Evolutionary conservation across 768 basidiomycete genomes (phyloP), one percentile per base, ranked within the genome.

Genomic region (Calocybe gangraenosa): DNA sequence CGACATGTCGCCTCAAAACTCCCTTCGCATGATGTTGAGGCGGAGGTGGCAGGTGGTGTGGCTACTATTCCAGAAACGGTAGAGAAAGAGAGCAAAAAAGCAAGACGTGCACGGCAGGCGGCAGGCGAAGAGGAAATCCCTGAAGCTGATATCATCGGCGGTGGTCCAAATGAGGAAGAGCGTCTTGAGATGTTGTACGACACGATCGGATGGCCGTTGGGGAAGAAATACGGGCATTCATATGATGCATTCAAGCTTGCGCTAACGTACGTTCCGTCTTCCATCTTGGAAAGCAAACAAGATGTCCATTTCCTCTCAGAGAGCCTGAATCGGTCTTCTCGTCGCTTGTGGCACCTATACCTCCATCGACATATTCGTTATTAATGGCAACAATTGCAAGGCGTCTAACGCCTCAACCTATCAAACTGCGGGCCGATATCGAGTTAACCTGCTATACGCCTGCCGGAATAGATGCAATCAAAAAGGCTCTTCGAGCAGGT

Each of bases 211-310:
- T 99, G 95, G 94, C 95, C 94, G 2, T 73, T 98, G 25, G 89
- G 87, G 13, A 80, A 80, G 65, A 89, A 84, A 61, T 99, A 92
- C 54, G 93, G 94, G 1, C 94, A 98, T 64, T 79, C 94, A 0
- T 95, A 96, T 65, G 96, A 98, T 63, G 95, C 95, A 0, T 99
- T 98, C 76, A 98, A 98, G 65, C 76, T 96, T 36, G 83, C 91
- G n/a, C 71, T 98, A 44, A 88, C 88, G 95, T 95, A 58, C 49
- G 89, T 71, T 37, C 33, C 35, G 40, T 15, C 20, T 10, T 9
- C 3, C 19, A 22, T 14, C 6, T 18, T 35, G 13, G 14, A 28
- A 6, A 11, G 6, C 25, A 28, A 6, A 11, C 25, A 28, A 28
- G 11, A 28, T 23, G 9, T 19, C 22, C 34, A 40, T 36, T 28